These are phyloP conservation scores for Aplosporella prunicola DNA, from an alignment of 2,329 filamentous ascomycete species.

Conservation along the genomic window DNA sequence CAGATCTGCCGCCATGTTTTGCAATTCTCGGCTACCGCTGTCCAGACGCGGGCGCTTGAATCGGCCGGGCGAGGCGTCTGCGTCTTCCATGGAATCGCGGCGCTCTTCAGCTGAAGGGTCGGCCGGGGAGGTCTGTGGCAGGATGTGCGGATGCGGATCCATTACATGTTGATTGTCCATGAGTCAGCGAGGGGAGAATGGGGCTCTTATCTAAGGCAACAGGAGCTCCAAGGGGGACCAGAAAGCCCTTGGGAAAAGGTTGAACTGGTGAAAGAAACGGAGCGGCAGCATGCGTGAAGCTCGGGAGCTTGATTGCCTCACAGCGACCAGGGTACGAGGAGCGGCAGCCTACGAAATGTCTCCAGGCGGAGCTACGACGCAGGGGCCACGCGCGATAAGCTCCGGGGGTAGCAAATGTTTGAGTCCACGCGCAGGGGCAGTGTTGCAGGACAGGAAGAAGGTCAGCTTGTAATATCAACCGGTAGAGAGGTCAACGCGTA, in stretches of 20 bases:
- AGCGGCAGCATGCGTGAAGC: conserved; percentile 11
- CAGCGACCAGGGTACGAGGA: conserved; percentile 8
- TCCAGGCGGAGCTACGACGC: too few species aligned
- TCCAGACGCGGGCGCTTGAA: conserved; percentile 36
- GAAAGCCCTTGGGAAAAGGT: conserved; percentile 1
- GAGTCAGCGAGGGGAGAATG: conserved; percentile 5
- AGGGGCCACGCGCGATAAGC: not conserved
- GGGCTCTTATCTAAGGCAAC: conserved; percentile 1
- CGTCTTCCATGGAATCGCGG: conserved; percentile 37
- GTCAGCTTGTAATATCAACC: too few species aligned
- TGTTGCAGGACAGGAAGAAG: too few species aligned
- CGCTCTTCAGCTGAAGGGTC: conserved; percentile 26
- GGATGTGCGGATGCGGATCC: conserved; percentile 17
- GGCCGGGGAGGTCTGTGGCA: conserved; percentile 19
- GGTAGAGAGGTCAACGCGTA: too few species aligned
- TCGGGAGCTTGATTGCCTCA: conserved; percentile 7
- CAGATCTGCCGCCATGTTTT: conserved; percentile 22
- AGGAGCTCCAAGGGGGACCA: conserved; percentile 4
- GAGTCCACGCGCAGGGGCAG: too few species aligned
- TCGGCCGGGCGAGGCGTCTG: conserved; percentile 34
- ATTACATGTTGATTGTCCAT: conserved; percentile 18
- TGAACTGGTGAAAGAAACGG: conserved; percentile 4
- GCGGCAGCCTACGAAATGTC: conserved; percentile 10
- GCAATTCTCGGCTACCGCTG: conserved; percentile 25
- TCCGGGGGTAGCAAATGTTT: too few species aligned